phyloP scores from a whole-genome alignment of 768 basidiomycete genomes.

The Suillus lakei region DNA sequence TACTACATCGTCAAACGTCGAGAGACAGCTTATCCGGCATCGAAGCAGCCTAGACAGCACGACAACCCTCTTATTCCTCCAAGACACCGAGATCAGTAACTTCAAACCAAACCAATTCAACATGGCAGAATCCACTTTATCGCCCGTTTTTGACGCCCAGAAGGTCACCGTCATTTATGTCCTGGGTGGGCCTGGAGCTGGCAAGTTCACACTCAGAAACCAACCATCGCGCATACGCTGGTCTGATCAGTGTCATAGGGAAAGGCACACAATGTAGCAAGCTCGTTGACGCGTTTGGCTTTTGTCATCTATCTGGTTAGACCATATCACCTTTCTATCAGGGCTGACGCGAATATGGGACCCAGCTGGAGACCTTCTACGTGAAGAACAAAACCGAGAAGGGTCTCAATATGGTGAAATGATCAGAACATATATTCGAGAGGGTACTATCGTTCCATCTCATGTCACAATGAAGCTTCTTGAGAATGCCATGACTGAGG shows the following conservation, averaged over 20 bases:
- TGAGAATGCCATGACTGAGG: constrained; percentile 85
- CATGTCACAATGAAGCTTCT: constrained; percentile 96
- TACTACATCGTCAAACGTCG: constrained; percentile 58
- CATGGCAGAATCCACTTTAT: background rate
- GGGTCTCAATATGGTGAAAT: constrained; percentile 83
- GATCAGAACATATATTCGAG: constrained; percentile 87
- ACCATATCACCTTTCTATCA: constrained; percentile 10
- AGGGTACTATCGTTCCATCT: constrained; percentile 95
- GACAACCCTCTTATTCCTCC: constrained; percentile 73
- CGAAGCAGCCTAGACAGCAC: constrained; percentile 59
- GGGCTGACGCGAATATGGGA: background rate
- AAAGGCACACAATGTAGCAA: constrained; percentile 94
- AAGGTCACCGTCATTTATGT: constrained; percentile 93
- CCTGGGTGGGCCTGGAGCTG: constrained; percentile 96
- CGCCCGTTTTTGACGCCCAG: constrained; percentile 56
- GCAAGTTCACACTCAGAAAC: constrained; percentile 44
- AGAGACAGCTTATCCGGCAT: constrained; percentile 63
- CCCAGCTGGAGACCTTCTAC: constrained; percentile 93
- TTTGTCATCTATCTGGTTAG: constrained; percentile 92
- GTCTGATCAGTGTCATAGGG: constrained; percentile 50
- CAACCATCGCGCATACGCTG: constrained; percentile 9
- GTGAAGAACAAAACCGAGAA: constrained; percentile 89
- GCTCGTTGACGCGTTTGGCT: constrained; percentile 84
- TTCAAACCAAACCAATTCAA: background rate
- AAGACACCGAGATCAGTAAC: constrained; percentile 41